A percentile compares a stretch with the other conserved stretches of the same genome.
phyloP scores from a whole-genome alignment of 805 yeast genomes.

The Saturnispora hagleri region DNA sequence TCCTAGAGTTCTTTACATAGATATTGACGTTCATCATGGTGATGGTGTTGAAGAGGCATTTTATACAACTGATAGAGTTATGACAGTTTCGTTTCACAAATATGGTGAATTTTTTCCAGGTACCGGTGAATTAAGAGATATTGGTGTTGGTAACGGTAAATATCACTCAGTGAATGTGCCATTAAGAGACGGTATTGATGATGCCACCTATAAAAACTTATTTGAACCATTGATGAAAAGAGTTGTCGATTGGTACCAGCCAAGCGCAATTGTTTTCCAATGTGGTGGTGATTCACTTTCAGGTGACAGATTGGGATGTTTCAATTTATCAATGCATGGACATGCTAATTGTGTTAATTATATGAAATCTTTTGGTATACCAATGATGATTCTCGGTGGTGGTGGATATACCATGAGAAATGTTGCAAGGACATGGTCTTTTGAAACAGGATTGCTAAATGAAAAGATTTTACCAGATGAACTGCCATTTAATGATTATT shows the following conservation, averaged over 20 bases:
- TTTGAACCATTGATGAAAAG: conserved; percentile 82
- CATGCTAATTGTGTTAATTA: conserved; percentile 94
- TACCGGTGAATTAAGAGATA: conserved; percentile 78
- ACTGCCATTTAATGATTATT: conserved; percentile 89
- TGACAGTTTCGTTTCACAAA: conserved; percentile 86
- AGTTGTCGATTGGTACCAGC: conserved; percentile 80
- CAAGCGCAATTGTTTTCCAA: conserved; percentile 93
- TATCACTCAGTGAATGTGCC: conserved; percentile 83
- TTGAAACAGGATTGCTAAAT: conserved; percentile 82
- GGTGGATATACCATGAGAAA: conserved; percentile 98
- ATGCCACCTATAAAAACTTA: conserved; percentile 71
- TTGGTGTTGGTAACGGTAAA: conserved; percentile 79
- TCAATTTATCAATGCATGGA: conserved; percentile 85
- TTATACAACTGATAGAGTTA: conserved; percentile 83
- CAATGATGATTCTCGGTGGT: conserved; percentile 92
- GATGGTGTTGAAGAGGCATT: conserved; percentile 95
- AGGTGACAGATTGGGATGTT: conserved; percentile 93
- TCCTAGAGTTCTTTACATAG: conserved; percentile 80
- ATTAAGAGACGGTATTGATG: conserved; percentile 88
- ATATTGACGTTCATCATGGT: conserved; percentile 89
- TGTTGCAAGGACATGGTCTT: conserved; percentile 93
- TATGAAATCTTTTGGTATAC: conserved; percentile 77
- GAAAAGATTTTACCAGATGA: conserved; percentile 69
- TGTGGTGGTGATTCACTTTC: conserved; percentile 98
- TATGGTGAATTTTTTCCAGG: conserved; percentile 93